phyloP scores from a whole-genome alignment of 2,329 filamentous ascomycete species.

The Diplodia sapinea region DNA sequence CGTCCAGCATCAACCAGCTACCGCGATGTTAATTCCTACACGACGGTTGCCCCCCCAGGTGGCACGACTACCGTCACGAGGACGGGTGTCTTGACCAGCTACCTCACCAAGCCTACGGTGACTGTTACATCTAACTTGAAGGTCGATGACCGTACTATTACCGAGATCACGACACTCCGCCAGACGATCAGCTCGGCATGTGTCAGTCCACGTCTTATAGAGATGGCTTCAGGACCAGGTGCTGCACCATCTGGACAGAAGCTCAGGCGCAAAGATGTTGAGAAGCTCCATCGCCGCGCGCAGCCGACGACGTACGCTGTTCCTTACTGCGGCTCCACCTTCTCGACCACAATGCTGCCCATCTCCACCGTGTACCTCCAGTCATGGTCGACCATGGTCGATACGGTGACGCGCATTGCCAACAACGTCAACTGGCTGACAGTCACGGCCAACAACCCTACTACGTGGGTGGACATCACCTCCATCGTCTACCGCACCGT shows the following conservation, averaged over 20 bases:
- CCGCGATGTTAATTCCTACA: slow-evolving; percentile 15
- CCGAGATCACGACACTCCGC: background rate
- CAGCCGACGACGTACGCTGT: slow-evolving; percentile 13
- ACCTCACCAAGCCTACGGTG: slow-evolving; percentile 16
- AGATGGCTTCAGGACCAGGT: background rate
- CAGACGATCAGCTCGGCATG: slow-evolving; percentile 19
- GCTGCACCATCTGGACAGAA: background rate
- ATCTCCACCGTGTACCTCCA: slow-evolving; percentile 8
- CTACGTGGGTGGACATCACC: slow-evolving; percentile 12
- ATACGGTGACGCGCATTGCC: slow-evolving; percentile 16
- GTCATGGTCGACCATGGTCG: slow-evolving; percentile 11
- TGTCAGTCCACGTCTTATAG: slow-evolving; percentile 16
- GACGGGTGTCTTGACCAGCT: slow-evolving; percentile 13
- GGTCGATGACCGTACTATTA: slow-evolving; percentile 14
- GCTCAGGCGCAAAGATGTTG: background rate
- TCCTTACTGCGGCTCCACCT: slow-evolving; percentile 17
- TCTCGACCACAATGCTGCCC: slow-evolving; percentile 23
- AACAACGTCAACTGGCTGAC: slow-evolving; percentile 15
- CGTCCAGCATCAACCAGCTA: slow-evolving; percentile 11
- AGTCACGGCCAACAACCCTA: slow-evolving; percentile 14
- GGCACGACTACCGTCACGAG: background rate
- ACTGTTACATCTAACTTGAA: background rate
- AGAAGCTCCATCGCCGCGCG: slow-evolving; percentile 14
- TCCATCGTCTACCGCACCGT: slow-evolving; percentile 2
- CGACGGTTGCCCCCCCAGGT: slow-evolving; percentile 14